phyloP scores from a whole-genome alignment of 805 yeast genomes.

The Vanderwaltozyma yarrowii region DNA sequence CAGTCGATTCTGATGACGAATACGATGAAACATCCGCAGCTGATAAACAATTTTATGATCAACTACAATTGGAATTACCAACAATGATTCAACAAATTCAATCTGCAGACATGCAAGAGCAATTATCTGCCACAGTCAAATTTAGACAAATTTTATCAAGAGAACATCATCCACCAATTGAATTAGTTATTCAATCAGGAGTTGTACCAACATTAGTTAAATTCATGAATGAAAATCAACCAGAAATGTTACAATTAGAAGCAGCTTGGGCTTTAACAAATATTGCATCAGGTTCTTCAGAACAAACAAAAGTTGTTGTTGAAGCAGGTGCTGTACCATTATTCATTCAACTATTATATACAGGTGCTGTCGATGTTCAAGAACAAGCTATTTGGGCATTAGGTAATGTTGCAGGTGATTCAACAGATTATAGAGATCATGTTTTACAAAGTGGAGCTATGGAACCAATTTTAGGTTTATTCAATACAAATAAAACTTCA shows the following conservation, averaged over 20 bases:
- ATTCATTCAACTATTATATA: constrained; percentile 71
- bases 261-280: constrained; percentile 99
- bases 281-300: constrained; percentile 88
- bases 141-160: constrained; percentile 89
- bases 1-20: constrained; percentile 45
- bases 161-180: constrained; percentile 95
- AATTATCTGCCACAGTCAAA: constrained; percentile 80
- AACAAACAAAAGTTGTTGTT: constrained; percentile 83
- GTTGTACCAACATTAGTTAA: constrained; percentile 86
- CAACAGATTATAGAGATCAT: constrained; percentile 79
- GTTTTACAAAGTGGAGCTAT: constrained; percentile 81
- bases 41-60: constrained; percentile 35
- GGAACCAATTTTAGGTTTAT: constrained; percentile 73
- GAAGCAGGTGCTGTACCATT: constrained; percentile 90
- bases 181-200: constrained; percentile 83
- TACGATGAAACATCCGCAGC: constrained; percentile 31
- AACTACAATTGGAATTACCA: constrained; percentile 63
- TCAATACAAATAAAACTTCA: constrained; percentile 76
- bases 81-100: constrained; percentile 72
- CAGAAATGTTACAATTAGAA: constrained; percentile 85
- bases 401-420: constrained; percentile 98
- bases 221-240: constrained; percentile 67
- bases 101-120: constrained; percentile 66
- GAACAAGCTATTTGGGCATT: constrained; percentile 99
- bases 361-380: constrained; percentile 81